phyloP scores from a whole-genome alignment of 306 rosid species.

The Rubus parviflorus region DNA sequence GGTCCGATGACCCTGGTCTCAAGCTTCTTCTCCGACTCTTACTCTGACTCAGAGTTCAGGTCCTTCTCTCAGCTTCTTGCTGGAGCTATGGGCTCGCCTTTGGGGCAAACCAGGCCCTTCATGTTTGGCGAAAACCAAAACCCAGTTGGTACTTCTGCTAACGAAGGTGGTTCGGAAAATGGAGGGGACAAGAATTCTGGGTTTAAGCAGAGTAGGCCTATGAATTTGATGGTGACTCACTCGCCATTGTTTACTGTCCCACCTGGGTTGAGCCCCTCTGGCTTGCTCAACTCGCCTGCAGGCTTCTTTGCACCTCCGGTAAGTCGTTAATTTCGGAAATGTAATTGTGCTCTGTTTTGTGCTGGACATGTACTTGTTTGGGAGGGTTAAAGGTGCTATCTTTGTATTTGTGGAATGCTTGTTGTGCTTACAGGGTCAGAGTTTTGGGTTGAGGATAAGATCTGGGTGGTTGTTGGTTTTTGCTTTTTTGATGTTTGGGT shows the following conservation, averaged over 20 bases:
- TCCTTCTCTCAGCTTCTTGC: slow-evolving; percentile 97
- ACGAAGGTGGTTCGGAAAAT: slow-evolving; percentile 32
- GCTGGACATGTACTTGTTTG: not conserved
- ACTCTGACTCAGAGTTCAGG: slow-evolving; percentile 51
- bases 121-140: slow-evolving; percentile 26
- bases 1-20: slow-evolving; percentile 99
- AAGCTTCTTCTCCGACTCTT: slow-evolving; percentile 61
- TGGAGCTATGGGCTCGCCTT: slow-evolving; percentile 95
- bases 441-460: slow-evolving; percentile 2
- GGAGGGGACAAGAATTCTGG: slow-evolving; percentile 49
- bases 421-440: not conserved
- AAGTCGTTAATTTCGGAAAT: slow-evolving; percentile 6
- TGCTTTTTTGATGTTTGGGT: not conserved
- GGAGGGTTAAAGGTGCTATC: not conserved
- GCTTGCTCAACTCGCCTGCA: slow-evolving; percentile 78
- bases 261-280: slow-evolving; percentile 87
- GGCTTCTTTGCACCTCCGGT: slow-evolving; percentile 92
- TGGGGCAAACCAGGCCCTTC: slow-evolving; percentile 41
- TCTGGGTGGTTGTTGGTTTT: slow-evolving; percentile 7
- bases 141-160: slow-evolving; percentile 31
- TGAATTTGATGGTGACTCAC: slow-evolving; percentile 75
- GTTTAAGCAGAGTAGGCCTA: slow-evolving; percentile 77
- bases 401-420: slow-evolving; percentile 6
- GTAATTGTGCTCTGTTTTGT: slow-evolving; percentile 5
- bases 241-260: slow-evolving; percentile 78